Evolutionary conservation across 1,284 basidiomycete genomes (phyloP).

Genomic region (Caloboletus firmus): DNA sequence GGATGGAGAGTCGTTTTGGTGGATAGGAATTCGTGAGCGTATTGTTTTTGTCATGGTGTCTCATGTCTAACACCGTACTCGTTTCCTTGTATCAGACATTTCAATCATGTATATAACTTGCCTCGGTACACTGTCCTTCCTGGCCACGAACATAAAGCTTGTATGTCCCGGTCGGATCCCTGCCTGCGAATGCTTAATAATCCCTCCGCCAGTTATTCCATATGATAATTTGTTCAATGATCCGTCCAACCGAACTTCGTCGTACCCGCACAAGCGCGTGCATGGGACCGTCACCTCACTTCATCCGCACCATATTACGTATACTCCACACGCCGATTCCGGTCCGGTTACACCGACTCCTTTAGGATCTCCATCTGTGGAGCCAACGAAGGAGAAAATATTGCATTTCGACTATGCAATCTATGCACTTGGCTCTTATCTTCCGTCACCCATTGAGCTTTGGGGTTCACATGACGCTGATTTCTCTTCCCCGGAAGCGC

Average conservation of each 20-base stretch:
- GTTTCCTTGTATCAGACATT: constrained; percentile 38
- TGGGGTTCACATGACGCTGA: constrained; percentile 39
- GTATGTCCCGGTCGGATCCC: constrained; percentile 39
- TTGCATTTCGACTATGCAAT: constrained; percentile 54
- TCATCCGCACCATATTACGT: constrained; percentile 44
- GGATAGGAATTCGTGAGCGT: constrained; percentile 62
- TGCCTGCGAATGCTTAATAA: neutral
- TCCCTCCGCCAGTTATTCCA: constrained; percentile 53
- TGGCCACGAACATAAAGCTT: constrained; percentile 72
- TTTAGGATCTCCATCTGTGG: constrained; percentile 7
- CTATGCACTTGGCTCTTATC: constrained; percentile 58
- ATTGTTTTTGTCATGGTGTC: neutral
- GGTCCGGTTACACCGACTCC: constrained; percentile 36
- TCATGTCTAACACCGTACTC: neutral
- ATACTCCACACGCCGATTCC: constrained; percentile 41
- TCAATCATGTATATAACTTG: constrained; percentile 60
- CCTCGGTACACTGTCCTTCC: constrained; percentile 64
- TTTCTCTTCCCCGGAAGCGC: neutral
- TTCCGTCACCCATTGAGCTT: constrained; percentile 57
- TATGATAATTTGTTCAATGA: constrained; percentile 49
- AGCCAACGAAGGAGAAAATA: constrained; percentile 38
- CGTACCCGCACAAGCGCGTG: constrained; percentile 37
- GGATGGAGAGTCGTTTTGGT: constrained; percentile 70
- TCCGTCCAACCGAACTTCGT: constrained; percentile 4
- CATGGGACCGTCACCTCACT: constrained; percentile 52